phyloP scores from a whole-genome alignment of 2,329 filamentous ascomycete genomes.

The Colletotrichum sp. region DNA sequence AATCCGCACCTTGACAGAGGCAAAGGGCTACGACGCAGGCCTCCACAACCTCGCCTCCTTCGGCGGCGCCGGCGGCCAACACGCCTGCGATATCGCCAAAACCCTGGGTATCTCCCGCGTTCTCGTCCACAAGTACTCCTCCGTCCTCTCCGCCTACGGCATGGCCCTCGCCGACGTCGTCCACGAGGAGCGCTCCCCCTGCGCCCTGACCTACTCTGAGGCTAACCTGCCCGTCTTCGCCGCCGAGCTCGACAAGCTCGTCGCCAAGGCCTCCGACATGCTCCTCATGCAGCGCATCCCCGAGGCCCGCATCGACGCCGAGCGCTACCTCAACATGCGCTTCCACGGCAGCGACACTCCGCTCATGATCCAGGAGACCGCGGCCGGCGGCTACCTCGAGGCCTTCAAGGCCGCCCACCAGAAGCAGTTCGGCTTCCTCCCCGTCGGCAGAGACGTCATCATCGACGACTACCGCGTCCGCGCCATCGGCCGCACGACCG shows the following conservation, averaged over 20 bases:
- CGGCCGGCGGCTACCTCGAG: slow-evolving; percentile 31
- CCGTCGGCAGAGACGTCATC: slow-evolving; percentile 40
- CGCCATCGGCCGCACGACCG: slow-evolving; percentile 31
- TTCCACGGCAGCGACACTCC: slow-evolving; percentile 48
- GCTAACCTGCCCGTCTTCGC: slow-evolving; percentile 21
- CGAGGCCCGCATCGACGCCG: slow-evolving; percentile 14
- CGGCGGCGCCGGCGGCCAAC: slow-evolving; percentile 42
- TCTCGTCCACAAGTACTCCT: slow-evolving; percentile 39
- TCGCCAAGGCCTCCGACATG: slow-evolving; percentile 35
- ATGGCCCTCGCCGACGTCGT: slow-evolving; percentile 43
- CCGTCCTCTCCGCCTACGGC: slow-evolving; percentile 44
- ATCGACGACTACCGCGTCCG: slow-evolving; percentile 49
- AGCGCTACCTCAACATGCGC: slow-evolving; percentile 48
- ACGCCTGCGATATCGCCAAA: slow-evolving; percentile 41
- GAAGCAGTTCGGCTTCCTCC: slow-evolving; percentile 46
- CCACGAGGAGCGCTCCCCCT: slow-evolving; percentile 36
- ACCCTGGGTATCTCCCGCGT: slow-evolving; percentile 39
- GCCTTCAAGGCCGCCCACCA: slow-evolving; percentile 40
- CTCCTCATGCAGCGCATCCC: slow-evolving; percentile 33
- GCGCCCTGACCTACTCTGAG: slow-evolving; percentile 26
- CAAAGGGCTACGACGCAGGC: slow-evolving; percentile 37
- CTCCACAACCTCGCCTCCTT: slow-evolving; percentile 41
- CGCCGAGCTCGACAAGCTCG: slow-evolving; percentile 30
- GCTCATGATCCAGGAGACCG: slow-evolving; percentile 41
- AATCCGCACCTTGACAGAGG: slow-evolving; percentile 39